Evolutionary conservation across 257 asterid genomes (phyloP).

Genomic region (Przewalskia tangutica): DNA sequence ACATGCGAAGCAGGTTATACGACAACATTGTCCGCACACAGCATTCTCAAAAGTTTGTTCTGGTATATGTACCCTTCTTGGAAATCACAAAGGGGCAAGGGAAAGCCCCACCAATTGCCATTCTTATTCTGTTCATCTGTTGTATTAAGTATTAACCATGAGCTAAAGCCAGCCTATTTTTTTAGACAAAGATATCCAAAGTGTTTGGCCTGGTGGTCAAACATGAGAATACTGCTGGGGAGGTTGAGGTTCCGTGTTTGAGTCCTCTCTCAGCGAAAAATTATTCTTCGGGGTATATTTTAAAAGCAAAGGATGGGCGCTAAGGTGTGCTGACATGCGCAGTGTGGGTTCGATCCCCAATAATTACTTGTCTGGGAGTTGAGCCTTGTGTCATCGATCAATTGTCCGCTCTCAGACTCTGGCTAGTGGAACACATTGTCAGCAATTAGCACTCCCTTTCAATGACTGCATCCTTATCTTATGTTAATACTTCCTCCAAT

Average conservation of each 20-base stretch:
- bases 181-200: conserved; percentile 5
- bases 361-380: too few species aligned
- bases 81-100: not conserved
- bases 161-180: conserved; percentile 16
- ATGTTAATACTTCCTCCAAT: not conserved
- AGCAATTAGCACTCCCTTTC: not conserved
- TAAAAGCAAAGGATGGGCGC: too few species aligned
- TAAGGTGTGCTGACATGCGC: too few species aligned
- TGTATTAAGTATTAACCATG: conserved; percentile 8
- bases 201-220: too few species aligned
- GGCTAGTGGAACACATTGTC: too few species aligned
- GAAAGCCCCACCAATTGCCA: not conserved
- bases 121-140: not conserved
- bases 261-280: too few species aligned
- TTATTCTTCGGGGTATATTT: too few species aligned
- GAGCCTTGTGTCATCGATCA: too few species aligned
- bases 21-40: not conserved
- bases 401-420: too few species aligned
- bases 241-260: too few species aligned
- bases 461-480: not conserved
- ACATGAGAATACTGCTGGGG: too few species aligned
- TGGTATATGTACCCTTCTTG: not conserved
- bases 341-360: too few species aligned
- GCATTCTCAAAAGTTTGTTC: not conserved
- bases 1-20: not conserved